Percentiles rank a stretch among this genome's conserved stretches.
Evolutionary conservation across 306 rosid species (phyloP).

Genomic region (Ceratonia siliqua): DNA sequence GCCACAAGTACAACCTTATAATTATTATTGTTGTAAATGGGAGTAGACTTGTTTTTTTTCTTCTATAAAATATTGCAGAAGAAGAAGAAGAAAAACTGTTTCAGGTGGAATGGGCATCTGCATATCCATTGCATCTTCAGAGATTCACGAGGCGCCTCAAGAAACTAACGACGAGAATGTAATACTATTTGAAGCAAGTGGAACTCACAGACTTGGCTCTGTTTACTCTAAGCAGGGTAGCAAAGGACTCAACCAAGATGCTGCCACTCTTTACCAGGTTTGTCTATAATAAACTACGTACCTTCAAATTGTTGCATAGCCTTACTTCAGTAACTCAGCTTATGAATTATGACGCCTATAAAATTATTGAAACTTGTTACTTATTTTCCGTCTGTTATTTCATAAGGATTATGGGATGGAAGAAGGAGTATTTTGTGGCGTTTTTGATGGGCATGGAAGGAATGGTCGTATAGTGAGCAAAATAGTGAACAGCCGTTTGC

Average conservation of each 20-base stretch:
- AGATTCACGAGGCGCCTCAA: conserved; percentile 49
- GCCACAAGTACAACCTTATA: conserved; percentile 22
- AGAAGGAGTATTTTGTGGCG: conserved; percentile 59
- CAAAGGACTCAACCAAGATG: conserved; percentile 80
- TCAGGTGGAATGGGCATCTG: conserved; percentile 66
- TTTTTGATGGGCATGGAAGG: conserved; percentile 84
- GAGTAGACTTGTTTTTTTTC: neutral
- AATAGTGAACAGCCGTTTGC: conserved; percentile 48
- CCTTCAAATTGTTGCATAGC: neutral
- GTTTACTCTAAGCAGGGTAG: conserved; percentile 57
- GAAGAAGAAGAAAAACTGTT: neutral
- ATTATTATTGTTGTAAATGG: neutral
- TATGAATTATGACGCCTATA: neutral
- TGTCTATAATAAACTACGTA: neutral
- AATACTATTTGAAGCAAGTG: conserved; percentile 33
- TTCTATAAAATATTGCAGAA: neutral
- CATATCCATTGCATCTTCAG: conserved; percentile 53
- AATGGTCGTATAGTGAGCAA: conserved; percentile 71
- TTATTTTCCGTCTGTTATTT: neutral
- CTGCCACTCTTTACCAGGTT: conserved; percentile 69
- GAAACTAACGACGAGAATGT: conserved; percentile 42
- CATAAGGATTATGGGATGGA: conserved; percentile 54
- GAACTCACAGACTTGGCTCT: conserved; percentile 38
- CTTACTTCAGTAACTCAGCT: neutral
- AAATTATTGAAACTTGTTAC: neutral